Conservation (phyloP, 2,329 filamentous ascomycete genomes). For the Sclerotinia subarctica region DNA sequence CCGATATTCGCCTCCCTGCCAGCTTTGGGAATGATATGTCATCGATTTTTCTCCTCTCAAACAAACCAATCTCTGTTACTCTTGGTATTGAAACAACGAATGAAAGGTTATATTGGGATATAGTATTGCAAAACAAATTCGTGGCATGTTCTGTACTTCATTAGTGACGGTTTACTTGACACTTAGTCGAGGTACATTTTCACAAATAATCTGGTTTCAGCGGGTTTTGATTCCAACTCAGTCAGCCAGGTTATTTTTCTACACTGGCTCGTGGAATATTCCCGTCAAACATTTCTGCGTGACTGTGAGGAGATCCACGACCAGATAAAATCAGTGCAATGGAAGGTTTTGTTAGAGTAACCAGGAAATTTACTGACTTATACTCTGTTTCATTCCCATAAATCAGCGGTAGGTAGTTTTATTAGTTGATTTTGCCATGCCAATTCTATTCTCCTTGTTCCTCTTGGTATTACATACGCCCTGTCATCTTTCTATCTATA, state of each 20-base stretch:
- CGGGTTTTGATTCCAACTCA: background rate
- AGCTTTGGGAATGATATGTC: no score
- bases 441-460: background rate
- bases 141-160: background rate
- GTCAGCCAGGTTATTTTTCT: background rate
- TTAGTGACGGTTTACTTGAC: background rate
- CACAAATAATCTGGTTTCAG: background rate
- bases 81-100: background rate
- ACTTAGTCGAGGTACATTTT: background rate
- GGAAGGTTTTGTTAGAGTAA: background rate
- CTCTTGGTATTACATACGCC: background rate
- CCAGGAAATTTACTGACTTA: background rate
- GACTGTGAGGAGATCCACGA: background rate
- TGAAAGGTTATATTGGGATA: background rate
- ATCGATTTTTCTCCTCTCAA: no score
- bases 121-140: background rate
- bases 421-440: conserved; percentile 1
- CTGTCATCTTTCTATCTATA: background rate
- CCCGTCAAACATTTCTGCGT: conserved; percentile 1
- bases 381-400: background rate
- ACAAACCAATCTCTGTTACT: background rate
- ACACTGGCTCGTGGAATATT: background rate
- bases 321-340: background rate
- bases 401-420: background rate
- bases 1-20: background rate